Evolutionary conservation across 2,329 filamentous ascomycete species (phyloP).

Genomic region (Corinectria fuckeliana): DNA sequence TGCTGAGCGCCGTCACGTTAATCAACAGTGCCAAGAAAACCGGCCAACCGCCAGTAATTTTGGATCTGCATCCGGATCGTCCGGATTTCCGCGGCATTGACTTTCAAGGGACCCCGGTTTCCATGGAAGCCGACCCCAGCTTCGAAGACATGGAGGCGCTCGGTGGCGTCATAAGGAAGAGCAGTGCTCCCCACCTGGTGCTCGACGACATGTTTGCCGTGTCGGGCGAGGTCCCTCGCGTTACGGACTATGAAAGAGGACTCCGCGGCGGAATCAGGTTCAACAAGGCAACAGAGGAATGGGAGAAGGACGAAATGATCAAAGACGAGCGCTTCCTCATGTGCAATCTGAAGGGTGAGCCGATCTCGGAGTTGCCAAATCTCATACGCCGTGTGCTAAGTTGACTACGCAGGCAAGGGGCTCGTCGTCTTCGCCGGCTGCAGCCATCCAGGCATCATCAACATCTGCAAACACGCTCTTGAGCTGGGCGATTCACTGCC

Average conservation of each 20-base stretch:
- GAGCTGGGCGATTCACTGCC: constrained; percentile 45
- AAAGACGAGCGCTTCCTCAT: constrained; percentile 60
- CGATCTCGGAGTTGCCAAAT: neutral
- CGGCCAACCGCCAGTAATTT: constrained; percentile 37
- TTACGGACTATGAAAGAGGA: constrained; percentile 56
- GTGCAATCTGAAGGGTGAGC: constrained; percentile 56
- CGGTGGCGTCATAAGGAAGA: constrained; percentile 42
- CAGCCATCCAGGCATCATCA: constrained; percentile 62
- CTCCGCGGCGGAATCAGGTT: constrained; percentile 53
- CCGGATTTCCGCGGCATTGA: constrained; percentile 58
- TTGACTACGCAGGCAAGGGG: constrained; percentile 37
- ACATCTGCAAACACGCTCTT: constrained; percentile 54
- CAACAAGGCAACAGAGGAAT: constrained; percentile 45
- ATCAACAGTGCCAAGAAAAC: constrained; percentile 48
- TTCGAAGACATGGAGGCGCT: constrained; percentile 51
- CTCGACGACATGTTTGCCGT: constrained; percentile 58
- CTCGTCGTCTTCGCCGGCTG: constrained; percentile 63
- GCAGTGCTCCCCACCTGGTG: constrained; percentile 50
- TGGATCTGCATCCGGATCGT: constrained; percentile 60
- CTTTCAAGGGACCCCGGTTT: constrained; percentile 47
- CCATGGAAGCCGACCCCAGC: constrained; percentile 59
- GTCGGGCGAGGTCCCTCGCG: constrained; percentile 59
- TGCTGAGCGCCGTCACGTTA: constrained; percentile 55
- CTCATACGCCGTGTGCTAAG: neutral
- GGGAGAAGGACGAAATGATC: constrained; percentile 57